phyloP scores from a whole-genome alignment of 1,284 basidiomycete genomes.

The Cryptococcus sp. region DNA sequence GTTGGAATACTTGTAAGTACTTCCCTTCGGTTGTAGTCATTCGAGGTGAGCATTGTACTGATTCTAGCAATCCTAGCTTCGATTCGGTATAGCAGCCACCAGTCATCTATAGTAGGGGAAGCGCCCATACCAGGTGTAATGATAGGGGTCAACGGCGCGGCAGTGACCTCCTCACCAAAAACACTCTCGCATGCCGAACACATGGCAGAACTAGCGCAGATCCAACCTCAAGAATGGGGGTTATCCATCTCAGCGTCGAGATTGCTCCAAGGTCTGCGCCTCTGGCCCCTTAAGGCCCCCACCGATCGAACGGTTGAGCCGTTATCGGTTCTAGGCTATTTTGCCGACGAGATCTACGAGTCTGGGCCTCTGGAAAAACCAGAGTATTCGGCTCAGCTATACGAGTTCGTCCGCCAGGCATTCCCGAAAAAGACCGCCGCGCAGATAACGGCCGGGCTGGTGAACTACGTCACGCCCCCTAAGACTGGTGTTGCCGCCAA shows the following conservation, averaged over 20 bases:
- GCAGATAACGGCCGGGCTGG: constrained; percentile 20
- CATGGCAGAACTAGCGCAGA: constrained; percentile 12
- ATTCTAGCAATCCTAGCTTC: no score
- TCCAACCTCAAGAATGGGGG: constrained; percentile 29
- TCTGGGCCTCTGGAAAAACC: constrained; percentile 21
- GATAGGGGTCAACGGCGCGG: constrained; percentile 3
- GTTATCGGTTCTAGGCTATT: constrained; percentile 33
- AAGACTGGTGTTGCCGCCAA: no score
- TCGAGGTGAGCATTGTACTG: no score
- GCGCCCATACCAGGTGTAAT: constrained; percentile 5
- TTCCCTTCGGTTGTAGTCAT: no score
- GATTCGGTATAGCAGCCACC: no score
- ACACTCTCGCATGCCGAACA: constrained; percentile 12
- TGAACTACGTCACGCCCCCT: constrained; percentile 10
- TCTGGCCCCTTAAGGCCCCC: constrained; percentile 29
- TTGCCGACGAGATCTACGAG: constrained; percentile 42
- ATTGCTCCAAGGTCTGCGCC: constrained; percentile 25
- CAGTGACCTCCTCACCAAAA: not conserved
- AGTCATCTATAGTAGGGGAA: not conserved
- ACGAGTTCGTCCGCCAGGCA: constrained; percentile 25
- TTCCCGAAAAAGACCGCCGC: constrained; percentile 23
- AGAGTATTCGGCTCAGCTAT: constrained; percentile 28
- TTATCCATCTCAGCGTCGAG: constrained; percentile 25
- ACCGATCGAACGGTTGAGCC: constrained; percentile 16
- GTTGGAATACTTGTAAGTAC: not conserved